phyloP scores from a whole-genome alignment of 768 basidiomycete genomes.

The Kwoniella dendrophila region DNA sequence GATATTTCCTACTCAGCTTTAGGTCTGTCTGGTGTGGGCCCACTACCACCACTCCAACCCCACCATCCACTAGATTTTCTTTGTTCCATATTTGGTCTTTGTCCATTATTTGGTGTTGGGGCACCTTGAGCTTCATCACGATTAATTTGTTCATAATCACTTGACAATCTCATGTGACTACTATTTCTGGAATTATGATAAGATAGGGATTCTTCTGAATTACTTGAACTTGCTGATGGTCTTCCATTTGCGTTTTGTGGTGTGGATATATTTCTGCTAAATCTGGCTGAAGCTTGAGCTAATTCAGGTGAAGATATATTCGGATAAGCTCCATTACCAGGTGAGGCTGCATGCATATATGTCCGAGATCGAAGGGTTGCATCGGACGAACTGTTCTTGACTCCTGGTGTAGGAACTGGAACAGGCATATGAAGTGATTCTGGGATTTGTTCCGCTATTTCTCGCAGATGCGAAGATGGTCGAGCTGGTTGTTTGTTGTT shows the following conservation, averaged over 20 bases:
- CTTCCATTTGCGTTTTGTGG: neutral
- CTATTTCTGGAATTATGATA: conserved; percentile 1
- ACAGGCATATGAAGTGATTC: conserved; percentile 47
- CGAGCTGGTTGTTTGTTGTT: neutral
- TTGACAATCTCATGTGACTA: conserved; percentile 29
- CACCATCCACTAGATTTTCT: conserved; percentile 45
- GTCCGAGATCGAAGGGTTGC: conserved; percentile 34
- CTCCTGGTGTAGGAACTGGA: conserved; percentile 37
- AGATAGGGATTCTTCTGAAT: conserved; percentile 15
- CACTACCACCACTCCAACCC: conserved; percentile 33
- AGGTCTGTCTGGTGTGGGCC: conserved; percentile 8
- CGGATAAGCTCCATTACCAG: neutral
- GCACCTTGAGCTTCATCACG: conserved; percentile 40
- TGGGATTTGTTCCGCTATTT: conserved; percentile 21
- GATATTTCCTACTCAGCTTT: conserved; percentile 27
- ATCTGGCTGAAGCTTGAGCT: conserved; percentile 6
- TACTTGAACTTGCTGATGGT: conserved; percentile 4
- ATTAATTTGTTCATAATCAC: conserved; percentile 44
- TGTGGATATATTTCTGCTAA: neutral
- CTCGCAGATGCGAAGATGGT: neutral
- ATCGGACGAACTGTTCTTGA: conserved; percentile 9
- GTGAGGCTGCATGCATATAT: conserved; percentile 19
- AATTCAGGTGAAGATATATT: conserved; percentile 4
- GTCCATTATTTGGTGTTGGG: neutral
- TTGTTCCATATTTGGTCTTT: conserved; percentile 31